These are phyloP conservation scores for Trametes cingulata DNA, from an alignment of 768 basidiomycete genomes.

Conservation along the genomic window DNA sequence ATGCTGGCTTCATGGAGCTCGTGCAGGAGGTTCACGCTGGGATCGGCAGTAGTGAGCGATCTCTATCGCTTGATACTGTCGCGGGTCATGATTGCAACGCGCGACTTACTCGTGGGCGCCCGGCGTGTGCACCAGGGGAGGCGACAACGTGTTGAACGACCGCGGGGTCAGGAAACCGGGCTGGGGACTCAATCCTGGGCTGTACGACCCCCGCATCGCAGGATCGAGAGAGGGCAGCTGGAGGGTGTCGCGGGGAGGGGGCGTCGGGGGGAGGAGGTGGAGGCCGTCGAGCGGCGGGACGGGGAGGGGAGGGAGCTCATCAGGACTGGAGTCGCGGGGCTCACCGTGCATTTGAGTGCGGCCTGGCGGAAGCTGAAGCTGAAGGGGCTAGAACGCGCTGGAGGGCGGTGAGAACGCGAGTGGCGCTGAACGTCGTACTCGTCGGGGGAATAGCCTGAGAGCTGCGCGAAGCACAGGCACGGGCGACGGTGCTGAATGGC, in stretches of 20 bases:
- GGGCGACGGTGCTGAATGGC: slow-evolving; percentile 3
- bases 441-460: slow-evolving; percentile 8
- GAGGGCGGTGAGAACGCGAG: not conserved
- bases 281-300: slow-evolving; percentile 16
- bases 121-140: slow-evolving; percentile 18
- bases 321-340: not conserved
- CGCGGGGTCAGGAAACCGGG: slow-evolving; percentile 18
- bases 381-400: slow-evolving; percentile 6
- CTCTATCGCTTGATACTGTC: not conserved
- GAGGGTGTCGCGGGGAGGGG: slow-evolving; percentile 17
- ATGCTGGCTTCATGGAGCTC: slow-evolving; percentile 44
- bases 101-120: slow-evolving; percentile 19
- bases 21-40: slow-evolving; percentile 20
- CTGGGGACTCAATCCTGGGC: not conserved
- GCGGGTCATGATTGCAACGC: not conserved
- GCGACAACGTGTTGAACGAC: slow-evolving; percentile 20
- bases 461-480: slow-evolving; percentile 11
- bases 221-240: slow-evolving; percentile 1
- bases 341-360: slow-evolving; percentile 13
- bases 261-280: slow-evolving; percentile 20
- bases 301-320: slow-evolving; percentile 18
- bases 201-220: slow-evolving; percentile 8
- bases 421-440: not conserved
- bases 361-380: not conserved
- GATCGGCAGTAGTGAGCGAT: slow-evolving; percentile 3